phyloP scores from a whole-genome alignment of 148 eudicot species.

The Rhododendron molle region DNA sequence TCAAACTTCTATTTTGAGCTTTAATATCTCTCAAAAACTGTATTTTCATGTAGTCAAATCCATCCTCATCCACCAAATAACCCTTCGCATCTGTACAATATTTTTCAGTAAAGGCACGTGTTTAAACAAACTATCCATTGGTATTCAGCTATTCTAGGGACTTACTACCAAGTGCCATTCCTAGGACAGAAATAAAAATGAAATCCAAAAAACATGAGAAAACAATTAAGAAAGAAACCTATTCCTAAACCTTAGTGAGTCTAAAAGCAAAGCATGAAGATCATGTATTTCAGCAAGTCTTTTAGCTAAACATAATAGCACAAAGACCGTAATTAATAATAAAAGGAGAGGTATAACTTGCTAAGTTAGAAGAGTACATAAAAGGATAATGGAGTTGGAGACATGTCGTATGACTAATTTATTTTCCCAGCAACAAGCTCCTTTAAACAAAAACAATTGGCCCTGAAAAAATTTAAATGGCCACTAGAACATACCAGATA shows the following conservation, averaged over 20 bases:
- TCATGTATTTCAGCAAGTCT: background rate
- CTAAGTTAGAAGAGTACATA: background rate
- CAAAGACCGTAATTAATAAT: background rate
- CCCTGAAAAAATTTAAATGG: slow-evolving; percentile 2
- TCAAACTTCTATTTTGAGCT: slow-evolving; percentile 86
- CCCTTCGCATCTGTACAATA: slow-evolving; percentile 82
- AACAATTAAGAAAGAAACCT: background rate
- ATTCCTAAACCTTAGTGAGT: background rate
- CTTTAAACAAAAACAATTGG: background rate
- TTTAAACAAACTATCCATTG: slow-evolving; percentile 8
- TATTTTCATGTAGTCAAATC: slow-evolving; percentile 84
- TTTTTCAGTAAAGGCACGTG: slow-evolving; percentile 10
- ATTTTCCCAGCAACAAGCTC: background rate
- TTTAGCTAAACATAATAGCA: background rate
- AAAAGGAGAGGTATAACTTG: background rate
- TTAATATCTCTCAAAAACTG: slow-evolving; percentile 82
- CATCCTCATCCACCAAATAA: slow-evolving; percentile 97
- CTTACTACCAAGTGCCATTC: background rate
- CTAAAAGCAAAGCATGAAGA: slow-evolving; percentile 1
- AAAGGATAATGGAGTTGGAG: background rate
- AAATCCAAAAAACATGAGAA: background rate
- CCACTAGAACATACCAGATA: slow-evolving; percentile 62
- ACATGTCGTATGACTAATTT: background rate
- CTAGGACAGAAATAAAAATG: background rate
- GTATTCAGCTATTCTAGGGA: background rate